Percentiles rank a stretch among this genome's conserved stretches.
Conservation (phyloP, 441 rosid genomes). For the Erysimum cheiri region DNA sequence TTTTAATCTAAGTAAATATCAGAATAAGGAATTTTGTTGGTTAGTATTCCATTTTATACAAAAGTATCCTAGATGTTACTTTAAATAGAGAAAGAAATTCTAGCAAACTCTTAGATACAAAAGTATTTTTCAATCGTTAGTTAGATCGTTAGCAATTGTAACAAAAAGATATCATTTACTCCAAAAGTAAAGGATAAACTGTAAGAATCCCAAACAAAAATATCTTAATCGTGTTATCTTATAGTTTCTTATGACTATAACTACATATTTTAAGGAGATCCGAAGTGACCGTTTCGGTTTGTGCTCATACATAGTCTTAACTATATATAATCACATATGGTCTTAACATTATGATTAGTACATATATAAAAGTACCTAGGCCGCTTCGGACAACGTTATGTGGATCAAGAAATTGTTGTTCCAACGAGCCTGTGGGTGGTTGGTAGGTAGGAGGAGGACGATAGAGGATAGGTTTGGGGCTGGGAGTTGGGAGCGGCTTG, state of each 20-base stretch:
- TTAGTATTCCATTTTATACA: neutral
- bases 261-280: too few relatives aligned
- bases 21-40: neutral
- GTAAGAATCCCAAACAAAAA: too few relatives aligned
- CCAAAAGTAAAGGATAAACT: too few relatives aligned
- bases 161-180: neutral
- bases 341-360: neutral
- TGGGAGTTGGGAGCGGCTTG: conserved; percentile 26
- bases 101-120: neutral
- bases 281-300: neutral
- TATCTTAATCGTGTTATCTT: neutral
- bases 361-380: conserved; percentile 34
- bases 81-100: neutral
- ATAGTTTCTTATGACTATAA: neutral
- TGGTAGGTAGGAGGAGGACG: conserved; percentile 36
- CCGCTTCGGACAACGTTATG: conserved; percentile 56
- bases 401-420: conserved; percentile 61
- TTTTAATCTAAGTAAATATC: neutral
- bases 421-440: conserved; percentile 42
- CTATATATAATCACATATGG: neutral
- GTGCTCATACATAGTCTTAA: neutral
- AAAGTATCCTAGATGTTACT: neutral
- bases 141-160: neutral
- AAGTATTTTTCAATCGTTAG: neutral
- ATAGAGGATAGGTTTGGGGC: conserved; percentile 42